Evolutionary conservation across 805 yeast genomes (phyloP).

Genomic region (Brettanomyces naardenensis): DNA sequence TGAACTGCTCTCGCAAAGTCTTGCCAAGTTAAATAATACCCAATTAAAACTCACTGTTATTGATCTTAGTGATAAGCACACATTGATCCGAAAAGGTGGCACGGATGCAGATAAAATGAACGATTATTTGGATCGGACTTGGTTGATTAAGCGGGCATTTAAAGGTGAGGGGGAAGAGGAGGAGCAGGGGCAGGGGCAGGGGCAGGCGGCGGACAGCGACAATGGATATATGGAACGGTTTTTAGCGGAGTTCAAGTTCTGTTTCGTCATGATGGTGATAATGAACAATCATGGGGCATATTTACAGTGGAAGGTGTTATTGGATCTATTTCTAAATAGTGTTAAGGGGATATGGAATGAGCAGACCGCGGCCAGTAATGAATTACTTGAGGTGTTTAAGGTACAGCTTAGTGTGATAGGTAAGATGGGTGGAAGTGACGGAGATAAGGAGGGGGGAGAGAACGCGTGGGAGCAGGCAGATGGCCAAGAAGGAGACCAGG

Average conservation of each 20-base stretch:
- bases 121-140: constrained; percentile 52
- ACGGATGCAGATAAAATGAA: constrained; percentile 31
- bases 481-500: constrained; percentile 2
- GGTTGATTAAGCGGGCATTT: constrained; percentile 36
- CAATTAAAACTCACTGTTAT: constrained; percentile 4
- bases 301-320: constrained; percentile 53
- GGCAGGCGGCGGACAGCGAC: no score
- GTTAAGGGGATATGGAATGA: constrained; percentile 19
- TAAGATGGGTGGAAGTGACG: no score
- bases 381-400: constrained; percentile 20
- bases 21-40: constrained; percentile 13
- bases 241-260: constrained; percentile 44
- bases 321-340: constrained; percentile 35
- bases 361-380: constrained; percentile 16
- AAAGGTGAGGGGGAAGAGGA: not conserved
- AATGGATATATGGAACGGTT: constrained; percentile 13
- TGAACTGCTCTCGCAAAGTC: not conserved
- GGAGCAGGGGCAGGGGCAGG: no score
- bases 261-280: constrained; percentile 39
- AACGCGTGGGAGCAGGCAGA: no score
- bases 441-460: no score
- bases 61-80: constrained; percentile 4
- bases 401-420: not conserved
- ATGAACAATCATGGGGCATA: constrained; percentile 59
- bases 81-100: constrained; percentile 10